Evolutionary conservation across 768 basidiomycete genomes (phyloP).

Genomic region (Steccherinum ochraceum): DNA sequence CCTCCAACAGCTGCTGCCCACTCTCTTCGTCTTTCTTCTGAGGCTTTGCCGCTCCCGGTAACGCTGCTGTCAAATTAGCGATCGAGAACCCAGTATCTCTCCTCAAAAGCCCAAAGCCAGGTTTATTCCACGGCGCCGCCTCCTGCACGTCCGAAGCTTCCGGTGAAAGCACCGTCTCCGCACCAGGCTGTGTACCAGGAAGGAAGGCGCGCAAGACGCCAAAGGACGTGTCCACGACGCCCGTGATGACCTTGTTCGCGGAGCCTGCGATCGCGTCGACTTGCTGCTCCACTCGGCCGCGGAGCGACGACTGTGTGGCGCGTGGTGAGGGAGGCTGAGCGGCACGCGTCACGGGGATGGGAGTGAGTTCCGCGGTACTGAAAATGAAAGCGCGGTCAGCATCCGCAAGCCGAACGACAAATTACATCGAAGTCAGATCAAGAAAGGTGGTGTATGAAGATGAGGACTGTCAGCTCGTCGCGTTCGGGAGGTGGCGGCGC

Average conservation of each 20-base stretch:
- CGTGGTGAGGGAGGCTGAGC: slow-evolving; percentile 35
- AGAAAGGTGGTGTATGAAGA: not conserved
- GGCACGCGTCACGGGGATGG: slow-evolving; percentile 66
- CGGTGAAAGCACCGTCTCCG: slow-evolving; percentile 14
- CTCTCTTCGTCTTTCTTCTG: slow-evolving; percentile 26
- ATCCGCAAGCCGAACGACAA: slow-evolving; percentile 3
- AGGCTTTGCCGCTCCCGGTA: slow-evolving; percentile 43
- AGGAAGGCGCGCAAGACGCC: slow-evolving; percentile 79
- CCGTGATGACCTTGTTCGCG: slow-evolving; percentile 70
- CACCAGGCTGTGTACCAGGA: slow-evolving; percentile 33
- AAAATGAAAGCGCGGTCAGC: slow-evolving; percentile 2
- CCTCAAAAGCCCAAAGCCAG: slow-evolving; percentile 62
- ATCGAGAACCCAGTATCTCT: slow-evolving; percentile 81
- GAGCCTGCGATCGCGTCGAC: slow-evolving; percentile 78
- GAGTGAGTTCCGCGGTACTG: slow-evolving; percentile 75
- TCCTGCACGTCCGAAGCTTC: not conserved
- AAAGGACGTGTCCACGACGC: slow-evolving; percentile 88
- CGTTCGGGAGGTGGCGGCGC: too few relatives aligned
- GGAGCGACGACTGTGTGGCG: slow-evolving; percentile 49
- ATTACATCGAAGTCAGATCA: not conserved
- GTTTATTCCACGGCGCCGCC: slow-evolving; percentile 38
- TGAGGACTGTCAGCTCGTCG: too few relatives aligned
- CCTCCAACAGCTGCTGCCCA: slow-evolving; percentile 53
- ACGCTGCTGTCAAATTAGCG: slow-evolving; percentile 61
- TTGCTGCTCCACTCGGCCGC: slow-evolving; percentile 72